phyloP scores from a whole-genome alignment of 192 early-diverging fungal species.

The Chytriomyces sp. region DNA sequence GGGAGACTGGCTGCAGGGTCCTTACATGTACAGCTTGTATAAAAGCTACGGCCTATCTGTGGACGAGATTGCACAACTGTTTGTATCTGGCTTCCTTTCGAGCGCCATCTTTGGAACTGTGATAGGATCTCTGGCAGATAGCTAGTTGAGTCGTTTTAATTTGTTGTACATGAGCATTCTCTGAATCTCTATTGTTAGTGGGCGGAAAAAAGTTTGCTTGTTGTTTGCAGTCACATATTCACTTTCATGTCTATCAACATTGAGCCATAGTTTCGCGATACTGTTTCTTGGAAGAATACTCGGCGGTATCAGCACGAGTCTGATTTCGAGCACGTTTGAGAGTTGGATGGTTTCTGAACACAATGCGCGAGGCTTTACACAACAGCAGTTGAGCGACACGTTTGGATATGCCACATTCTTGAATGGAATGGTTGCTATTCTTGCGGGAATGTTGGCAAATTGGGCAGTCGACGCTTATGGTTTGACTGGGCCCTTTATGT shows the following conservation, averaged over 20 bases:
- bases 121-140: constrained; percentile 71
- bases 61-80: constrained; percentile 65
- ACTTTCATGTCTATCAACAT: constrained; percentile 46
- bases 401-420: constrained; percentile 68
- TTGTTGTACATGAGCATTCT: too few relatives aligned
- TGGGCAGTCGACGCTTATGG: constrained; percentile 56
- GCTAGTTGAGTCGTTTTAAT: neutral
- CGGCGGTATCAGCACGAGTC: constrained; percentile 52
- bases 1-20: constrained; percentile 45
- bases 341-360: constrained; percentile 54
- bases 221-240: constrained; percentile 42
- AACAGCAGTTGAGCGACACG: constrained; percentile 55
- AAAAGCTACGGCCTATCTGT: constrained; percentile 58
- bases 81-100: constrained; percentile 72
- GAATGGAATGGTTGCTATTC: constrained; percentile 73
- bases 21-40: constrained; percentile 72
- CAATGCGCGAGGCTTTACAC: constrained; percentile 48
- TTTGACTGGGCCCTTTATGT: constrained; percentile 64
- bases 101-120: constrained; percentile 72
- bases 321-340: constrained; percentile 55
- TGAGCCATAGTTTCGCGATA: constrained; percentile 29
- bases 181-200: too few relatives aligned
- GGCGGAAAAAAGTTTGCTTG: constrained; percentile 42
- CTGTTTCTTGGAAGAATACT: constrained; percentile 48
- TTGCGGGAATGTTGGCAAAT: constrained; percentile 65